A percentile compares a stretch with the other conserved stretches of the same genome.
These are phyloP conservation scores for Puccinia sorghi DNA, from an alignment of 1,284 basidiomycete species.

Conservation along the genomic window DNA sequence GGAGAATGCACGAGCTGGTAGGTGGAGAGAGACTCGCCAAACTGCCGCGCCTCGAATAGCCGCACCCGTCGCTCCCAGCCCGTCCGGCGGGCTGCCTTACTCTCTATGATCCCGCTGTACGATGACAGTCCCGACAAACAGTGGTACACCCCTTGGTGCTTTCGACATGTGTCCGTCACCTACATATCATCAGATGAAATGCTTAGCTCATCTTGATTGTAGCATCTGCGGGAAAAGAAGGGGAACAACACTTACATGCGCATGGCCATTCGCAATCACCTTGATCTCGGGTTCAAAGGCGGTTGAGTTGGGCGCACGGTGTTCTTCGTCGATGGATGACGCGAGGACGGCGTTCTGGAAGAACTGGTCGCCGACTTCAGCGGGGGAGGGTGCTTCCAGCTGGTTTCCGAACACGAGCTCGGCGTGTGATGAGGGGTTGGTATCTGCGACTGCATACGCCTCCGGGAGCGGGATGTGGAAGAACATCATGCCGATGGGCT, in stretches of 20 bases:
- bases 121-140: constrained; percentile 36
- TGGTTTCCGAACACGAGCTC: constrained; percentile 52
- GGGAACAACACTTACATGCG: constrained; percentile 24
- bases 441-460: constrained; percentile 52
- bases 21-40: constrained; percentile 34
- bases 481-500: constrained; percentile 56
- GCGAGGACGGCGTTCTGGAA: constrained; percentile 52
- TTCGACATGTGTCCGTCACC: constrained; percentile 40
- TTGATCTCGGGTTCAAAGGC: constrained; percentile 51
- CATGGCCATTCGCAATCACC: constrained; percentile 56
- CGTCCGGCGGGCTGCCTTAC: not conserved
- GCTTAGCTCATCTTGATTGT: not conserved
- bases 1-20: constrained; percentile 9
- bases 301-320: not conserved
- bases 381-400: constrained; percentile 53
- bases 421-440: constrained; percentile 32
- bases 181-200: not conserved
- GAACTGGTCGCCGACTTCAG: constrained; percentile 54
- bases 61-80: constrained; percentile 30
- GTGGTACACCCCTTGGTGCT: constrained; percentile 41
- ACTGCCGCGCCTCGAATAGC: constrained; percentile 23
- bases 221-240: not conserved
- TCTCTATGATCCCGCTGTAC: constrained; percentile 1
- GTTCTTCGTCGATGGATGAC: not conserved
- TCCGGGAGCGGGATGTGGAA: constrained; percentile 58